phyloP scores from a whole-genome alignment of 2,329 filamentous ascomycete genomes.

The Alternaria sp. region DNA sequence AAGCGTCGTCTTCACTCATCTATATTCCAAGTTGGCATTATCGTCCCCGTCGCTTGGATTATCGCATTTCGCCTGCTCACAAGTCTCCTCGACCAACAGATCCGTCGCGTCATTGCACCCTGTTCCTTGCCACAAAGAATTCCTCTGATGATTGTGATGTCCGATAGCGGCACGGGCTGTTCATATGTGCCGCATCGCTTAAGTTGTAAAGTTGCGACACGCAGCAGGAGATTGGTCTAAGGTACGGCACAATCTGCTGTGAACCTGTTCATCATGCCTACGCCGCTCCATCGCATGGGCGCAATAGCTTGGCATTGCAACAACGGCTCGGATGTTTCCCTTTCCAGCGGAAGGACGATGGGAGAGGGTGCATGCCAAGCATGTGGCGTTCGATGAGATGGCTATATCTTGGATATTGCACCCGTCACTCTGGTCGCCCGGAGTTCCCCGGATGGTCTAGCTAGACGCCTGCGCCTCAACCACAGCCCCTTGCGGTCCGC shows the following conservation, averaged over 20 bases:
- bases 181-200: not conserved
- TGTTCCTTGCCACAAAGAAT: not conserved
- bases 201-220: not conserved
- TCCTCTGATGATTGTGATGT: not conserved
- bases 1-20: not conserved
- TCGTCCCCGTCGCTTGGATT: not conserved
- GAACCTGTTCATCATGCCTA: not conserved
- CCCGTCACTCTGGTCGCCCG: not conserved
- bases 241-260: not conserved
- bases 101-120: not conserved
- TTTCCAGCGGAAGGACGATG: not conserved
- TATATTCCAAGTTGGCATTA: not conserved
- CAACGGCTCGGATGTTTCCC: conserved; percentile 4
- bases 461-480: not conserved
- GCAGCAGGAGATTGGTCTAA: not conserved
- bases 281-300: not conserved
- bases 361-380: not conserved
- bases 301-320: not conserved
- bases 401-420: not conserved
- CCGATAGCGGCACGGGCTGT: not conserved
- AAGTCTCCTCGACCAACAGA: not conserved
- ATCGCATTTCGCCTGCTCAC: not conserved
- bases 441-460: not conserved
- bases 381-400: not conserved
- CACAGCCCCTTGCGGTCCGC: not conserved